phyloP scores from a whole-genome alignment of 2,329 filamentous ascomycete species.

The Grosmannia serpens region DNA sequence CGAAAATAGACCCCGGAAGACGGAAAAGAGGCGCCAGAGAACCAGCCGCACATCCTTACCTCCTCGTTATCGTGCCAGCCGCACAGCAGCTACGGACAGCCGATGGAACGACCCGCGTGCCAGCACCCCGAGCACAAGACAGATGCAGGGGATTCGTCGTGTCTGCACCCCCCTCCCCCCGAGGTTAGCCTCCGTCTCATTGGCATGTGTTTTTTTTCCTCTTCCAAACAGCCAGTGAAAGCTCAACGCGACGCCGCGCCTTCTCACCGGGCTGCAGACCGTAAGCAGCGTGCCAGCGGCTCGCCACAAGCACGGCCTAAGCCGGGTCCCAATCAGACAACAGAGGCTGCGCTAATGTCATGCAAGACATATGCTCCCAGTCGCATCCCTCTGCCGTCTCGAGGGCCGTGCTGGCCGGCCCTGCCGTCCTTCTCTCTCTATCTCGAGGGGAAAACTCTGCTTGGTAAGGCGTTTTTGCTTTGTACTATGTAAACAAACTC shows the following conservation, averaged over 20 bases:
- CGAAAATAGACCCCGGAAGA: too few species aligned
- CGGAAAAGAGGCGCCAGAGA: background rate
- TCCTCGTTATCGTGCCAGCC: background rate
- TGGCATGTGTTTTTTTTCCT: background rate
- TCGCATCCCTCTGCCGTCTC: too few species aligned
- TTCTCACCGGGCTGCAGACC: background rate
- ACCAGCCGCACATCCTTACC: background rate
- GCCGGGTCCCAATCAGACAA: background rate
- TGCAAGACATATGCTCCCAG: too few species aligned
- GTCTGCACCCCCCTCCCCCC: background rate
- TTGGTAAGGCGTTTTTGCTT: background rate
- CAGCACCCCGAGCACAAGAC: background rate
- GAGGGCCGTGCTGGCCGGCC: too few species aligned
- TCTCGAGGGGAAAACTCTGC: too few species aligned
- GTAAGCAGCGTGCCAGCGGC: background rate
- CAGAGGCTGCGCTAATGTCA: background rate
- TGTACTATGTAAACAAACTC: background rate
- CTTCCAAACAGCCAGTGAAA: background rate
- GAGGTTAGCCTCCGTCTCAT: background rate
- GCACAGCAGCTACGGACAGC: background rate
- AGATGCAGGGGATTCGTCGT: background rate
- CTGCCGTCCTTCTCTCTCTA: too few species aligned
- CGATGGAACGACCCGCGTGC: background rate
- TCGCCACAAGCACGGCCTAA: background rate
- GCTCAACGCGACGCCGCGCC: background rate